Base-by-base conservation (phyloP, 2,329 filamentous ascomycete species). In the Cladophialophora psammophila region DNA sequence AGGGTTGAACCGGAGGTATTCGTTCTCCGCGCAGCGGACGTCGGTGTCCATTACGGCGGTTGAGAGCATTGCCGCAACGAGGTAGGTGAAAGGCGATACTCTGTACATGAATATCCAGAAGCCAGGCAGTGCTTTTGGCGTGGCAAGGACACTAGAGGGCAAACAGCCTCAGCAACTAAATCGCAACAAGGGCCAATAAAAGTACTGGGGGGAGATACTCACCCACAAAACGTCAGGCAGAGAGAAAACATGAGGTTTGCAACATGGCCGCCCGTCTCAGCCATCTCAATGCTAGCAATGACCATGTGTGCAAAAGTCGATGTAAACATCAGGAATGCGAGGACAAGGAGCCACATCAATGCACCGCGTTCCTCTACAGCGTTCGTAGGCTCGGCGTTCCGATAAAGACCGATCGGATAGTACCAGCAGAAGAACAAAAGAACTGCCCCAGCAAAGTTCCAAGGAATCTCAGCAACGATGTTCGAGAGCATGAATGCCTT, bases 101-200 rank as follows among this genome's bases (percentile, higher is more conserved):
- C 90, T 20, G 77, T 92, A 91, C 90, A 92, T 92, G 80, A 91
- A 92, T 68, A 87, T 87, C 90, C 90, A 93, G 80, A 93, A 93
- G 0, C 86, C 83, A 0, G 90, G 90, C 1, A 93, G 81, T 0
- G 83, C 81, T 2, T 74, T 67, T 0, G 88, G 85, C 0, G 83
- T 77, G 67, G 89, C 86, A 62, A 92, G 79, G 3, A 92, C 89
- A 75, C 35, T 12, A 26, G 26, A 26, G 3, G 3, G 26, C 26
- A 26, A 26, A 26, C 26, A 26, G 26, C 26, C 26, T 26, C 26
- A 26, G 26, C 3, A 26, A 26, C 2, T 26, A 26, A 26, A 26
- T 26, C 26, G 26, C 26, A 26, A 26, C 26, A 26, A 26, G 26
- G 26, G 26, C 26, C 26, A 26, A 26, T 26, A 26, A 26, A 26